Base-by-base conservation (phyloP, 1,284 basidiomycete genomes). In the Cutaneotrichosporon cavernicola region DNA sequence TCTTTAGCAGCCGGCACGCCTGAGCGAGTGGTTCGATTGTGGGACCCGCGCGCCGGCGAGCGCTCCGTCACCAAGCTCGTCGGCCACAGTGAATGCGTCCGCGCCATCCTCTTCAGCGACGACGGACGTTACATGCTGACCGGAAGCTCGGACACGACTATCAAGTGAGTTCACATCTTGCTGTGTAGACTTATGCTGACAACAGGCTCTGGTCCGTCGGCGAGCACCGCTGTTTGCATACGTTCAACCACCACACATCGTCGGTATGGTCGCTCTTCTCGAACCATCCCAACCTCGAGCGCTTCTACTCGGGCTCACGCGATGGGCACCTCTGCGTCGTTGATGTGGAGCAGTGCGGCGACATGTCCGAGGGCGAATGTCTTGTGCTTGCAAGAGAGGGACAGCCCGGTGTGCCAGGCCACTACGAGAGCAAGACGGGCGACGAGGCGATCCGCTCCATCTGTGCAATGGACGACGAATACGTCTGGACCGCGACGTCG, bases 41-140 rank as follows among this genome's bases (percentile, higher is more conserved):
- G 92, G 92, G 97, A 99, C 76, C 92, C 95, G 4, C 85, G 97
- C 22, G 85, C 87, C 0, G 78, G 81, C 1, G 75, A 74, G 52
- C 89, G 87, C 76, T 85, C 88, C 62, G 88, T 87, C 22, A 77
- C 74, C 22, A 86, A 86, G 76, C 83, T 97, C 4, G 90, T 96
- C 4, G 97, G 96, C 0, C 97, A 99, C 78, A 96, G 94, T 0
- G 96, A 99, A 79, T 97, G 97, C 72, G 92, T 99, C 59, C 86
- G 96, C 5, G 87, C 91, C 1, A 89, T 98, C 56, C 80, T 96
- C 52, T 84, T 98, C 5, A 91, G 89, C 21, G 90, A 95, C 40
- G 95, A 98, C 79, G 89, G 90, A 30, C 86, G 87, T 86, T 93
- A 91, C 90, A 83, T 96, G 59, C 85, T 96, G 43, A 94, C 92